Evolutionary conservation across 179 eudicot genomes (phyloP), one percentile per base, ranked within the genome.

Genomic region (Nepenthes alata): DNA sequence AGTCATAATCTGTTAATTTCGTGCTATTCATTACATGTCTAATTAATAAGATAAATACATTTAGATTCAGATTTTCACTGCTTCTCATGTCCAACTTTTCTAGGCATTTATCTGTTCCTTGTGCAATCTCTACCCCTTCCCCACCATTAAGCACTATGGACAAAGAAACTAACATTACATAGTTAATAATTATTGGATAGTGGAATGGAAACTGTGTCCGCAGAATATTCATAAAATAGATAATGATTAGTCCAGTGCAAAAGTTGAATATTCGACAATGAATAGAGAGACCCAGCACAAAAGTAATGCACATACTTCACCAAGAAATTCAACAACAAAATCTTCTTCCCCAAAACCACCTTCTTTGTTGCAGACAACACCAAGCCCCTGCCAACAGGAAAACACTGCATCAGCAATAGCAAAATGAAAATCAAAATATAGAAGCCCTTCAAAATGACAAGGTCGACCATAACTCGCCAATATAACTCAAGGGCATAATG

Each of bases 281-380:
- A 35, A 56, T 2, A 35, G n/a, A 35, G 13, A 34, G 2, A 34
- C 6, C 10, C 37, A 16, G 41, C 7, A 56, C 59, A 3, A 44
- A 12, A 39, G 35, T 3, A 13, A 45, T 47, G 11, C 35, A 47
- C 75, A 64, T 83, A 93, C 98, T 96, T 93, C 98, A 48, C 98
- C 98, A 59, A 93, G 63, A 69, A 93, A 93, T 69, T 93, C 98
- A 63, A 93, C 98, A 68, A 93, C 85, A 75, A 93, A 93, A 72
- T 93, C 98, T 41, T 93, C 98, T 67, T 77, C 78, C 4, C 80
- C 77, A 71, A 93, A 89, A 44, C 98, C 98, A 70, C 82, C 96
- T 83, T 89, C 80, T 76, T 86, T 93, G 75, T 89, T 80, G 76
- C 98, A 93, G 59, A 93, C 96, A 61, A 93, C 98, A 70, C 98